Percentiles rank a stretch among this genome's conserved stretches.
These are phyloP conservation scores for Eimeria acervulina DNA, from an alignment of 169 alveolate genomes.

Conservation along the genomic window DNA sequence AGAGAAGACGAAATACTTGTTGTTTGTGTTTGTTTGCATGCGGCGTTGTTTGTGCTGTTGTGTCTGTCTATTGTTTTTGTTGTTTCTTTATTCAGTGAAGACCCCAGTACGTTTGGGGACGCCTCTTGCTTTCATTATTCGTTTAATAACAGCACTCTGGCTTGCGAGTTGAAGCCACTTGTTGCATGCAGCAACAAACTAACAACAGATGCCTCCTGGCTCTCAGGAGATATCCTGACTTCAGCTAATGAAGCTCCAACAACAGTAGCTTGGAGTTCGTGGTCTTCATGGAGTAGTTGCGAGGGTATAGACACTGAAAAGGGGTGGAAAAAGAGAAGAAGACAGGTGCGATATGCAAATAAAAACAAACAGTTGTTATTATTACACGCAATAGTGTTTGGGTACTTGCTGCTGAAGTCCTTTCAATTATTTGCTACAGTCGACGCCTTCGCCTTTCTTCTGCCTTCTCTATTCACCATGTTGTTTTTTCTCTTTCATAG, in stretches of 20 bases:
- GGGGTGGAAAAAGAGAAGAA: slow-evolving; percentile 73
- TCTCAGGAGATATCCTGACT: slow-evolving; percentile 57
- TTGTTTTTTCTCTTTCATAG: background rate
- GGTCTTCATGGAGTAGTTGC: slow-evolving; percentile 77
- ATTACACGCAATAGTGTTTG: no score
- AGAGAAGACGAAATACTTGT: no score
- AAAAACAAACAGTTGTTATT: background rate
- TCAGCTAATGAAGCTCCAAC: background rate
- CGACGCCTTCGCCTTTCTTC: no score
- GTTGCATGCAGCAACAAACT: background rate
- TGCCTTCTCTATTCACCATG: background rate
- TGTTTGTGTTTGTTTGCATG: no score
- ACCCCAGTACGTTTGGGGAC: background rate
- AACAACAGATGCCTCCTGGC: slow-evolving; percentile 31
- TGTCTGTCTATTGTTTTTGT: background rate
- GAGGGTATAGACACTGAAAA: slow-evolving; percentile 10
- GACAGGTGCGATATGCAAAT: background rate
- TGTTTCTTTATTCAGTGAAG: slow-evolving; percentile 3
- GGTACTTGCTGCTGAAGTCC: no score
- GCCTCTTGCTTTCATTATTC: slow-evolving; percentile 59
- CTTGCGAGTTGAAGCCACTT: slow-evolving; percentile 41
- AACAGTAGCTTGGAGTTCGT: background rate
- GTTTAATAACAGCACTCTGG: slow-evolving; percentile 41
- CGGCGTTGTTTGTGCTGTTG: background rate
- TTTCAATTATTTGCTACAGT: no score